A percentile compares a stretch with the other conserved stretches of the same genome.
These are phyloP conservation scores for Clonostachys byssicola DNA, from an alignment of 2,329 filamentous ascomycete species.

Conservation along the genomic window DNA sequence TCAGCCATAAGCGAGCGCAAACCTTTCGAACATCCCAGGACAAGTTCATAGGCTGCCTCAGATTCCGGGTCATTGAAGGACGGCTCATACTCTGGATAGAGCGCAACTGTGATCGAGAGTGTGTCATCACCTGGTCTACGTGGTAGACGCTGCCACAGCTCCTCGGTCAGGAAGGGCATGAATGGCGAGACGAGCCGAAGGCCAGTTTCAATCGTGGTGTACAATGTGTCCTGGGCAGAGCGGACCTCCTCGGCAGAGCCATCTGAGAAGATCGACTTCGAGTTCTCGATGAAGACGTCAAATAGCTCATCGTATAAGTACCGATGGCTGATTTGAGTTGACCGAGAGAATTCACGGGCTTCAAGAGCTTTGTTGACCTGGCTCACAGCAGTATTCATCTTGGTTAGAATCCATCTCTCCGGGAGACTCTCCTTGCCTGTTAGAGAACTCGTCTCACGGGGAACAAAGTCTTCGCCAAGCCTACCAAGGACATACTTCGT, in stretches of 20 bases:
- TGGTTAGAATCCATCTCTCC: constrained; percentile 61
- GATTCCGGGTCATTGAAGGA: constrained; percentile 56
- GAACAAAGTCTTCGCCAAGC: constrained; percentile 62
- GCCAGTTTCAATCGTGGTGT: constrained; percentile 67
- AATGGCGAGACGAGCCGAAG: constrained; percentile 67
- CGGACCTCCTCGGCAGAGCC: constrained; percentile 62
- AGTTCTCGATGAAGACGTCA: constrained; percentile 85
- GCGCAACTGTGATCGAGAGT: constrained; percentile 60
- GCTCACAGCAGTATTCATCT: constrained; percentile 68
- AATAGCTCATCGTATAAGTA: constrained; percentile 79
- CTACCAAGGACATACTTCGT: constrained; percentile 90
- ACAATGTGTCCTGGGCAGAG: constrained; percentile 53
- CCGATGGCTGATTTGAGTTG: constrained; percentile 68
- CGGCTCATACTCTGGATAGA: constrained; percentile 57
- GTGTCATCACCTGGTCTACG: constrained; percentile 59
- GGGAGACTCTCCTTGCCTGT: constrained; percentile 37
- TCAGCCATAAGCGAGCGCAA: constrained; percentile 64
- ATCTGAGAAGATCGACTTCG: constrained; percentile 74
- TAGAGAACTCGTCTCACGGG: constrained; percentile 33
- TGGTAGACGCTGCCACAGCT: constrained; percentile 73
- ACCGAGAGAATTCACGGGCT: constrained; percentile 69
- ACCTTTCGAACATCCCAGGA: constrained; percentile 61
- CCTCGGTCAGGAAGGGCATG: constrained; percentile 69
- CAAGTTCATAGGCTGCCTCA: constrained; percentile 65
- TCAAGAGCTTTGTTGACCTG: constrained; percentile 66